Base-by-base conservation (phyloP, 164 flowering plant species). In the Macadamia integrifolia region DNA sequence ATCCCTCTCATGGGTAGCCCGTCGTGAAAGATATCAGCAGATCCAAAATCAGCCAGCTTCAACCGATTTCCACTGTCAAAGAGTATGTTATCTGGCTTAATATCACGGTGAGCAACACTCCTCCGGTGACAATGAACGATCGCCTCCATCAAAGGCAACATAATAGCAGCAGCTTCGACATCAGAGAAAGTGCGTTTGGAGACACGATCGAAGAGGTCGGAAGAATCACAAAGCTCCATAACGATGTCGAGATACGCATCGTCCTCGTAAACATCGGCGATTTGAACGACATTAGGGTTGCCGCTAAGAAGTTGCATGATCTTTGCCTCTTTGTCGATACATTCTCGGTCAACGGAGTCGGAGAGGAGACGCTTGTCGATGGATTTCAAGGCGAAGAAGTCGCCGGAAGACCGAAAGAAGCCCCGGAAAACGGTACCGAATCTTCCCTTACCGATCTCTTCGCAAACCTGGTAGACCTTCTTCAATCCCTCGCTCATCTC, bases 11-110 rank as follows among this genome's bases (percentile, higher is more conserved):
- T 74, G 44, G 28, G 6, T 11, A 67, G 40, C 1, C 58, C 77
- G 28, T 71, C 86, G 13, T 67, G 73, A 46, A 84, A 60, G 80
- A 83, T 79, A 68, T 78, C 89, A 2, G 92, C 92, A 0, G 97
- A 88, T 12, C 97, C 97, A 42, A 90, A 87, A 62, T 90, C 97
- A 0, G 84, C 87, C 1, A 90, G 78, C 70, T 83, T 86, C 68
- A 87, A 32, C 46, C 68, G 48, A 43, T 73, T 65, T 48, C 80
- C 1, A 8, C 63, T 56, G 44, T 85, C 94, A 56, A 91, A 76
- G 42, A 90, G 31, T 0, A 90, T 57, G 59, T 90, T 90, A 30
- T 90, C 96, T 12, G 92, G 91, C 81, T 90, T 90, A 5, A 90
- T 53, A 48, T 88, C 96, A 0, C 96, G 70, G 62, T 88, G 96